Conservation (phyloP, 2,329 filamentous ascomycete species). For the Diplodia scrobiculata region DNA sequence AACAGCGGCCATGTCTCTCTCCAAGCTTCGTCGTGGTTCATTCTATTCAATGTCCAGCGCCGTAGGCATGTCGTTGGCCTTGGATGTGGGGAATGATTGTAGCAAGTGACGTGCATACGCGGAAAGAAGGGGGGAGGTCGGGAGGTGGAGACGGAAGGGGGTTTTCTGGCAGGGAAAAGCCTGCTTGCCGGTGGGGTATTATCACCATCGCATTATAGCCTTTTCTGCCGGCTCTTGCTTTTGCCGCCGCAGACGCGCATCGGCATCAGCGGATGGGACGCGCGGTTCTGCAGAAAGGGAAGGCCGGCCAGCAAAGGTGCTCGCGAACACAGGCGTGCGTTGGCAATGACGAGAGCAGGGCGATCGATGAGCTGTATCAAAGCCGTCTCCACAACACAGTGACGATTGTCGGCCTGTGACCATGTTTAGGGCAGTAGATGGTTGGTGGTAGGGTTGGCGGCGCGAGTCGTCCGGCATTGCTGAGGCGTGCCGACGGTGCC, state of each 20-base stretch:
- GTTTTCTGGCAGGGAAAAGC: slow-evolving; percentile 14
- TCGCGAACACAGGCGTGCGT: not conserved
- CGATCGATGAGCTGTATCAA: slow-evolving; percentile 4
- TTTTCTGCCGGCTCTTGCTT: not conserved
- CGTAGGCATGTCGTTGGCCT: not conserved
- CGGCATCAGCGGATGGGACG: slow-evolving; percentile 2
- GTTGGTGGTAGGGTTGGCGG: slow-evolving; percentile 2
- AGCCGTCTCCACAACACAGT: slow-evolving; percentile 1
- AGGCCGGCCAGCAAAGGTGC: not conserved
- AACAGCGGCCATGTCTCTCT: not conserved
- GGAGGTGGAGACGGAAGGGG: slow-evolving; percentile 1
- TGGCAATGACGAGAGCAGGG: slow-evolving; percentile 4
- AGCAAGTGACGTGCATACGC: slow-evolving; percentile 16
- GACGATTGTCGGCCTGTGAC: slow-evolving; percentile 7
- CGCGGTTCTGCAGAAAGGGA: not conserved
- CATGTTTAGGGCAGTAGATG: not conserved
- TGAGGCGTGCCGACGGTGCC: not conserved
- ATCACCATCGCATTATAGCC: slow-evolving; percentile 3
- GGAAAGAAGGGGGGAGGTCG: slow-evolving; percentile 9
- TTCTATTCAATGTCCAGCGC: not conserved
- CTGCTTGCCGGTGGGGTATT: slow-evolving; percentile 19
- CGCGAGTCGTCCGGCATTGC: slow-evolving; percentile 10
- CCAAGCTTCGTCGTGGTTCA: not conserved
- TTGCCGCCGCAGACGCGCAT: slow-evolving; percentile 6
- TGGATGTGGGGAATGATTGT: not conserved